Base-by-base conservation (phyloP, 2,329 filamentous ascomycete genomes). In the Tolypocladium cylindrosporum region DNA sequence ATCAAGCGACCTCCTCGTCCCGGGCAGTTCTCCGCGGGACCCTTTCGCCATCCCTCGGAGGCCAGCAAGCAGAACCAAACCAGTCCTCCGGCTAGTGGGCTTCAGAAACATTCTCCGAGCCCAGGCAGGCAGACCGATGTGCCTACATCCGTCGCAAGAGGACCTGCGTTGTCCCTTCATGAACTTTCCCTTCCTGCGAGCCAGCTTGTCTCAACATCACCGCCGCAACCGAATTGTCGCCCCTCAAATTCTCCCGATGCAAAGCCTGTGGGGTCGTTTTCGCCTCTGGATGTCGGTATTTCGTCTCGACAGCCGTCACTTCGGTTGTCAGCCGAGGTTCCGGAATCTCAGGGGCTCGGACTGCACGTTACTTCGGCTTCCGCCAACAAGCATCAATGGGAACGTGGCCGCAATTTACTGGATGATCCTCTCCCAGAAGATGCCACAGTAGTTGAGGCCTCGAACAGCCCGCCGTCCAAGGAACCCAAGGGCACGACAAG, bases 21-120 rank as follows among this genome's bases (percentile, higher is more conserved):
- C 0, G 63, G 63, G 2, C 64, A 65, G 14, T 64, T 61, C 11
- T 62, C 59, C 16, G 55, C 58, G 24, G 54, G 50, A 10, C 21
- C 52, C 9, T 14, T 27, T 11, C 31, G 34, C 31, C 21, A 56
- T 16, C 31, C 48, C 13, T 39, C 37, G 3, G 42, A 50, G 31
- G 27, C n/a, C 42, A 31, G 19, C 11, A 42, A 55, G 36, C 50
- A 14, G 27, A 16, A 9, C 31, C 36, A 50, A 16, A 2, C 16
- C 31, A 51, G 16, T n/a, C 27, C n/a, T 41, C 42, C 36, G 13
- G 39, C 21, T 34, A 36, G 39, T 43, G n/a, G 10, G 21, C 34
- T 14, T 39, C 43, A 39, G n/a, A 21, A 37, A 14, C n/a, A 55
- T 43, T n/a, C 27, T 11, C 27, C 34, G 27, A 52, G 37, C 2